Percentiles rank a stretch among this genome's conserved stretches.
phyloP scores from a whole-genome alignment of 305 asterid species.

The Rubia tinctorum region DNA sequence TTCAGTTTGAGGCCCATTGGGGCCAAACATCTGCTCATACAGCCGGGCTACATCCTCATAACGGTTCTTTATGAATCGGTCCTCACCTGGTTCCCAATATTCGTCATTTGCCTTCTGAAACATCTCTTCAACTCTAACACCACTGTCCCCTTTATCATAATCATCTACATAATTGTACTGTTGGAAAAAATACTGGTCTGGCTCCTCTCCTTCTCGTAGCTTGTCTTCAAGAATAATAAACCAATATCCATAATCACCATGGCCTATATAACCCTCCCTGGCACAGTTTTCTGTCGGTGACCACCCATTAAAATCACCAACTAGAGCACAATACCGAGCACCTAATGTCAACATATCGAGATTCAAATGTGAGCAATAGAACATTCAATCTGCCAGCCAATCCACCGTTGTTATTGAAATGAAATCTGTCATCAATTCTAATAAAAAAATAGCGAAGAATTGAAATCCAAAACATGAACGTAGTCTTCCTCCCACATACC shows the following conservation, averaged over 20 bases:
- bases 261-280: slow-evolving; percentile 88
- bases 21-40: slow-evolving; percentile 96
- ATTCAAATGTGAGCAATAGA: slow-evolving; percentile 20
- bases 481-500: too few species aligned
- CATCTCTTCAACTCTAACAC: slow-evolving; percentile 67
- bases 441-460: not conserved
- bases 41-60: slow-evolving; percentile 76
- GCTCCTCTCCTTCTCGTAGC: slow-evolving; percentile 84
- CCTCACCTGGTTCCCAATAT: slow-evolving; percentile 99
- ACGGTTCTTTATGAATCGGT: slow-evolving; percentile 68
- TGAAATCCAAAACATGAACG: not conserved
- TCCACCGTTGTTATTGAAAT: not conserved
- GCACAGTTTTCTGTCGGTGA: slow-evolving; percentile 90
- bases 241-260: slow-evolving; percentile 98
- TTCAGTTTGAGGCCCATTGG: slow-evolving; percentile 96
- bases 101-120: slow-evolving; percentile 81
- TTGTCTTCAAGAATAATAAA: slow-evolving; percentile 89
- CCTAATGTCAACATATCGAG: slow-evolving; percentile 49
- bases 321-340: slow-evolving; percentile 92
- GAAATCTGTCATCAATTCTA: not conserved
- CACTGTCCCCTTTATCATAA: slow-evolving; percentile 90
- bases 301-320: slow-evolving; percentile 93
- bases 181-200: slow-evolving; percentile 83
- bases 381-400: not conserved
- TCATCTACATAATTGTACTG: slow-evolving; percentile 85